Evolutionary conservation across 2,329 filamentous ascomycete genomes (phyloP).

Genomic region (Fusarium albidum): DNA sequence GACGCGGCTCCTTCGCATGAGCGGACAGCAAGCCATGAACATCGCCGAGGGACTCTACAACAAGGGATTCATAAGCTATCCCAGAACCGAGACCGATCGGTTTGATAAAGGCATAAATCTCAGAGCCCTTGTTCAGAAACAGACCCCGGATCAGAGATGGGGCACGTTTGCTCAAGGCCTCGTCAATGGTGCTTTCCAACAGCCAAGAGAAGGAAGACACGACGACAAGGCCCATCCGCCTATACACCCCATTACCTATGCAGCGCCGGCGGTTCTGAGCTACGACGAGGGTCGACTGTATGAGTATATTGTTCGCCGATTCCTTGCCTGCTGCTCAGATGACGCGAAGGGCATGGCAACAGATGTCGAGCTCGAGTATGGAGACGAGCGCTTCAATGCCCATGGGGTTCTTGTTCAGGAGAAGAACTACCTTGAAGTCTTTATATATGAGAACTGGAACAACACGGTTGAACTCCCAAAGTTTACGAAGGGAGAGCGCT

Average conservation of each 20-base stretch:
- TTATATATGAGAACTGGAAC: conserved; percentile 96
- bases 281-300: conserved; percentile 81
- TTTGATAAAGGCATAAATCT: conserved; percentile 93
- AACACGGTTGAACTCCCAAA: conserved; percentile 83
- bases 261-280: conserved; percentile 68
- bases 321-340: conserved; percentile 94
- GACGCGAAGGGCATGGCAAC: conserved; percentile 89
- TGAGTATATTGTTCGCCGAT: conserved; percentile 90
- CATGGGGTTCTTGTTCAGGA: conserved; percentile 86
- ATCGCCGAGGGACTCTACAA: conserved; percentile 89
- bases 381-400: conserved; percentile 81
- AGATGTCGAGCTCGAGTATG: conserved; percentile 85
- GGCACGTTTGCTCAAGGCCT: conserved; percentile 81
- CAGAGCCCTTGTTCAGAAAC: conserved; percentile 80
- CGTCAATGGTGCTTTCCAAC: conserved; percentile 77
- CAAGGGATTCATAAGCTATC: conserved; percentile 96
- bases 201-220: conserved; percentile 82
- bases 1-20: conserved; percentile 87
- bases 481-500: conserved; percentile 81
- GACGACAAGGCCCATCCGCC: conserved; percentile 98
- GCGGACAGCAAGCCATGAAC: conserved; percentile 88
- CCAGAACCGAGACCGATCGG: conserved; percentile 94
- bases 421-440: conserved; percentile 94
- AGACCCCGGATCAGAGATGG: conserved; percentile 80
- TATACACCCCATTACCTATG: conserved; percentile 94